A percentile compares a stretch with the other conserved stretches of the same genome.
phyloP scores from a whole-genome alignment of 2,329 filamentous ascomycete species.

The Stagonosporopsis rhizophila region DNA sequence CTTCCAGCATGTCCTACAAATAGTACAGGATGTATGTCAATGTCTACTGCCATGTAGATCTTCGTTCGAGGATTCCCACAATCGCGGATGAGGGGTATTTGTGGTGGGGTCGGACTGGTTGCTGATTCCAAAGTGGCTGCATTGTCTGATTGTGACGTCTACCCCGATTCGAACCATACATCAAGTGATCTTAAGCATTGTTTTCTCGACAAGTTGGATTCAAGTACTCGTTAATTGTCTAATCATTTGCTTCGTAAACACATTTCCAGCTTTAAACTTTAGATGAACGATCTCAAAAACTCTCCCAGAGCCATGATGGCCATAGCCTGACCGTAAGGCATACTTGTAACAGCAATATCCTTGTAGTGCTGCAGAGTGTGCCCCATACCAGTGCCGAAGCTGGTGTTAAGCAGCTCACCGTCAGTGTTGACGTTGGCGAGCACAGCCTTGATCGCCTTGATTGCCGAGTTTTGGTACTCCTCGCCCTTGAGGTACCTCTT shows the following conservation, averaged over 20 bases:
- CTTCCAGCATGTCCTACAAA: background rate
- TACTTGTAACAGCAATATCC: slow-evolving; percentile 76
- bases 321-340: slow-evolving; percentile 88
- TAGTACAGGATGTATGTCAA: background rate
- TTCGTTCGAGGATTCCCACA: background rate
- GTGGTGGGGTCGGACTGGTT: background rate
- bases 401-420: slow-evolving; percentile 76
- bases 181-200: background rate
- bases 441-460: slow-evolving; percentile 72
- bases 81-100: background rate
- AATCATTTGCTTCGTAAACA: background rate
- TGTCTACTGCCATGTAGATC: background rate
- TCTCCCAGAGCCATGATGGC: slow-evolving; percentile 82
- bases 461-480: slow-evolving; percentile 66
- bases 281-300: slow-evolving; percentile 68
- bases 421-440: slow-evolving; percentile 69
- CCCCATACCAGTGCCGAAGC: slow-evolving; percentile 82
- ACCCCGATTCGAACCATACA: background rate
- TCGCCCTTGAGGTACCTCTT: slow-evolving; percentile 70
- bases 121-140: background rate
- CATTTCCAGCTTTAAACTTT: slow-evolving; percentile 12
- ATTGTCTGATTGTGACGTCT: background rate
- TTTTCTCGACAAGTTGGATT: background rate
- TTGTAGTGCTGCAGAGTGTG: slow-evolving; percentile 76
- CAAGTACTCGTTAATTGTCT: background rate